Evolutionary conservation across 768 basidiomycete genomes (phyloP).

Genomic region (Amanita rimosa): DNA sequence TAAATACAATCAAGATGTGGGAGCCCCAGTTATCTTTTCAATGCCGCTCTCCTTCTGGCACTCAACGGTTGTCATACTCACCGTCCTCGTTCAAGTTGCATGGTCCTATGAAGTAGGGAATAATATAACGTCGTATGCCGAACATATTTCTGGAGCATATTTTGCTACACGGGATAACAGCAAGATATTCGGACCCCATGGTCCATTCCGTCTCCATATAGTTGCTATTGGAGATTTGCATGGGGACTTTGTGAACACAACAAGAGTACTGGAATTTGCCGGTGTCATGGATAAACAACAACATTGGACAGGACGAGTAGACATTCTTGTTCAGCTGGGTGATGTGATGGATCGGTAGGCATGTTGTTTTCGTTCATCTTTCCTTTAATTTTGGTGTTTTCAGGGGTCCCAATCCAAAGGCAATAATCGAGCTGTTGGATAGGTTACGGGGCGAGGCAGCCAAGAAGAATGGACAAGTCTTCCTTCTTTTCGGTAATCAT

Average conservation of each 20-base stretch:
- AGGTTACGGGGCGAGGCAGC: not conserved
- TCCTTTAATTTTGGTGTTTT: not conserved
- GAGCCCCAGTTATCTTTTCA: not conserved
- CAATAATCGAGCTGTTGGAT: not conserved
- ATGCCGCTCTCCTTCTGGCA: not conserved
- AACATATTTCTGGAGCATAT: not conserved
- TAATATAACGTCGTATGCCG: not conserved
- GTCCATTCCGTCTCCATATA: not conserved
- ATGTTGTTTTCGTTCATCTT: not conserved
- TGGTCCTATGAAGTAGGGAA: not conserved
- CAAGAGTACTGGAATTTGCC: not conserved
- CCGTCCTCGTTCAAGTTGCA: not conserved
- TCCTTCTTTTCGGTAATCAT: not conserved
- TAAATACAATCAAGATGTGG: not conserved
- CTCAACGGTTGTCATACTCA: not conserved
- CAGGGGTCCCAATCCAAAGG: not conserved
- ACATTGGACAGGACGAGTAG: not conserved
- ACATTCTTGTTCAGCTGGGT: not conserved
- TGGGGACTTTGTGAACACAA: not conserved
- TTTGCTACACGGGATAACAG: not conserved
- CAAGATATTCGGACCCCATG: not conserved
- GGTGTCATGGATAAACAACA: not conserved
- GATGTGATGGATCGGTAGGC: not conserved
- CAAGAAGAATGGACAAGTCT: not conserved
- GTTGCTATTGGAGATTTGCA: not conserved